Percentiles rank a stretch among this genome's conserved stretches.
Conservation (phyloP, 169 alveolate species). For the Theileria parva region DNA sequence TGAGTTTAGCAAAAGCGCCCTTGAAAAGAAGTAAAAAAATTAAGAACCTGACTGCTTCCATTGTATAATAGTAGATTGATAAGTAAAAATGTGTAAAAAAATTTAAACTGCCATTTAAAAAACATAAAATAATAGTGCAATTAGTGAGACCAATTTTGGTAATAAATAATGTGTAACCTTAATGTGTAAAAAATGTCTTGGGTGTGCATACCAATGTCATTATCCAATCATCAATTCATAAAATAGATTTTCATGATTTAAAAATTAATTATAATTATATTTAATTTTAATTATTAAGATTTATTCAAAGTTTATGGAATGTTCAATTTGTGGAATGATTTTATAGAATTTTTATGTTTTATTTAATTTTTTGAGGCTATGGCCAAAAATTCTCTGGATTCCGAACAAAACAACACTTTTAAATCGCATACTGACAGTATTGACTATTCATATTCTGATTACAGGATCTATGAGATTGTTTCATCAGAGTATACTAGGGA, state of each 20-base stretch:
- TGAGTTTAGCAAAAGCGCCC: neutral
- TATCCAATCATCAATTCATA: neutral
- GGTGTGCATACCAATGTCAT: slow-evolving; percentile 1
- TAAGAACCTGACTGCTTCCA: neutral
- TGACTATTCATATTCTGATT: neutral
- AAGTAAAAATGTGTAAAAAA: neutral
- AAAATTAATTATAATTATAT: neutral
- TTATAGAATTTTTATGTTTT: neutral
- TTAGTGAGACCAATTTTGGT: neutral
- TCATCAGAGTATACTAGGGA: slow-evolving; percentile 47
- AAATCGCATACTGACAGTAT: neutral
- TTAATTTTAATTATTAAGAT: neutral
- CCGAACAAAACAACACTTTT: neutral
- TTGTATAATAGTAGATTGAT: neutral
- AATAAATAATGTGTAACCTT: neutral
- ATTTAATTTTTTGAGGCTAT: neutral
- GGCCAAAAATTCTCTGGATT: neutral
- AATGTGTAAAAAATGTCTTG: slow-evolving; percentile 10
- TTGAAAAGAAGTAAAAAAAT: neutral
- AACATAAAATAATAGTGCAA: neutral
- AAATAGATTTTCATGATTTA: neutral
- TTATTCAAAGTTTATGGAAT: neutral
- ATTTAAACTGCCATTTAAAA: slow-evolving; percentile 1
- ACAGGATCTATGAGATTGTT: slow-evolving; percentile 37
- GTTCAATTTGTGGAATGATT: neutral